These are phyloP conservation scores for Colletotrichum costaricense DNA, from an alignment of 2,329 filamentous ascomycete species.

Conservation along the genomic window DNA sequence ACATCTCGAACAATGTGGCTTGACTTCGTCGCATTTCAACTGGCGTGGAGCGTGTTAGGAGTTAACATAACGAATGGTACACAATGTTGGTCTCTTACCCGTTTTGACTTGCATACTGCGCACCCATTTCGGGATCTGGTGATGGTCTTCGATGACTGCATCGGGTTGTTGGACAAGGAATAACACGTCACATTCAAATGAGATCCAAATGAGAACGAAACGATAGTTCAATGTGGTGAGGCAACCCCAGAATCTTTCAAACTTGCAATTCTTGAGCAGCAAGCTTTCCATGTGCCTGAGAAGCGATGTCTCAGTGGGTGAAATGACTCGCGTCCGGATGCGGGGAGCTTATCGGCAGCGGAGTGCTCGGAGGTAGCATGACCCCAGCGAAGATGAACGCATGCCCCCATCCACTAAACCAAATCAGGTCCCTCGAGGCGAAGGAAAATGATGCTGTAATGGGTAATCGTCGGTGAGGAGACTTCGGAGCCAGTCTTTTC, in stretches of 20 bases:
- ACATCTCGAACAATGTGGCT: conserved; percentile 14
- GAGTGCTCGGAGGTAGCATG: neutral
- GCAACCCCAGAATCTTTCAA: neutral
- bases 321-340: conserved; percentile 9
- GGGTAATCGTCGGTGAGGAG: conserved; percentile 5
- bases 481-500: neutral
- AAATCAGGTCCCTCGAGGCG: neutral
- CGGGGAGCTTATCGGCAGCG: conserved; percentile 13
- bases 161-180: neutral
- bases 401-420: neutral
- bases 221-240: neutral
- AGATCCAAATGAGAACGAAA: no score
- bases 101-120: conserved; percentile 25
- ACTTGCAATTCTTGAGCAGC: no score
- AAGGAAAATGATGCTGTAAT: conserved; percentile 9
- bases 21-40: conserved; percentile 22
- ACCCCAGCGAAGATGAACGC: neutral
- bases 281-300: neutral
- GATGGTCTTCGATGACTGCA: conserved; percentile 10
- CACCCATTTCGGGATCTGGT: conserved; percentile 22
- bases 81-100: neutral
- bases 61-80: no score
- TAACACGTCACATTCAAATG: no score
- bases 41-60: neutral
- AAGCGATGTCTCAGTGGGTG: neutral